Evolutionary conservation across 305 asterid genomes (phyloP), one percentile per base, ranked within the genome.

Genomic region (Fraxinus velutina): DNA sequence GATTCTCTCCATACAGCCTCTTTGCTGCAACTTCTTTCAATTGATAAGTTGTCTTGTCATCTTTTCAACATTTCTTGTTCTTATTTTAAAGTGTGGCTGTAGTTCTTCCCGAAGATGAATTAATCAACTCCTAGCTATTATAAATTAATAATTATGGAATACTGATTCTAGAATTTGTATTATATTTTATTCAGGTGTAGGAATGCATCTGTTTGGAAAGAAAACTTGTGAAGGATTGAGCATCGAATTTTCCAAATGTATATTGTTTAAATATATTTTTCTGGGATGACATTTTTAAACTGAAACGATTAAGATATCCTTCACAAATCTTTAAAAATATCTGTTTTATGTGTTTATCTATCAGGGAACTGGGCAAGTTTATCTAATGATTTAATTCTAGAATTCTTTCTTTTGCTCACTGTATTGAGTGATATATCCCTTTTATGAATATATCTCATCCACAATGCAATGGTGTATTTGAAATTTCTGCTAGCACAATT

Each of bases 1-100:
- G 64, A 62, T 73, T 57, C 19, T 84, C 64, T 21, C 75, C 80
- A 57, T 73, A 15, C 60, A 44, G 36, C 19, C 73, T 73, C 17
- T 57, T 39, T 75, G 68, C 72, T 82, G 73, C 57, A 55, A 66
- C 73, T 66, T 27, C 36, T 27, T 66, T 22, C 36, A 64, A 10
- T 60, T 64, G 6, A 24, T 64, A 22, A 64, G 73, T 64, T 15
- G 73, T 64, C 4, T 27, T 27, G 29, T 27, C 30, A 60, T 60
- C 30, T 8, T 60, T 60, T 60, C 70, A 60, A 60, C 30, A 60
- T 60, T 60, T 60, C 30, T 60, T 60, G 32, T 60, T 60, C 70
- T 60, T 60, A 2, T 60, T 24, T 60, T 60, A 21, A 21, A 60
- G 71, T 21, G 32, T 60, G 71, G 32, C 32, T 0, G 15, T 60